Evolutionary conservation across 2,329 filamentous ascomycete species (phyloP).

Genomic region (Ophiocordyceps australis): DNA sequence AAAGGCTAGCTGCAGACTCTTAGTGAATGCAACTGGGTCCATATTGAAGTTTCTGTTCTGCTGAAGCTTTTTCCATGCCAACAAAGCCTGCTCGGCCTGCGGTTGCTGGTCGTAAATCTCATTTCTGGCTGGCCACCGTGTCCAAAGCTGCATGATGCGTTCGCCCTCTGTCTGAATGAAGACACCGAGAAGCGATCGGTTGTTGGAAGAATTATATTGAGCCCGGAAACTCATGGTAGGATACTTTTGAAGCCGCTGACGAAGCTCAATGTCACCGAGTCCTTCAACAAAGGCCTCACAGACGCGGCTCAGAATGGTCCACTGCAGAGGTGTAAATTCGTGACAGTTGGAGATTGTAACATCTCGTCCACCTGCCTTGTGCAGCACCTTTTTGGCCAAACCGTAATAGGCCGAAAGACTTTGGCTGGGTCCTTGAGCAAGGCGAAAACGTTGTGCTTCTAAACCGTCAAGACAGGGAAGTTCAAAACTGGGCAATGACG

Average conservation of each 20-base stretch:
- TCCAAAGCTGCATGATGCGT: conserved; percentile 22
- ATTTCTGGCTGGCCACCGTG: conserved; percentile 7
- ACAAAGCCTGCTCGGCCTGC: conserved; percentile 17
- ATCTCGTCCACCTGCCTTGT: conserved; percentile 29
- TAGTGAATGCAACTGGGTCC: conserved; percentile 31
- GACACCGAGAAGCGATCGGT: conserved; percentile 33
- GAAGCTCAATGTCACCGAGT: conserved; percentile 26
- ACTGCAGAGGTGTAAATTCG: conserved; percentile 24
- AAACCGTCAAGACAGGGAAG: conserved; percentile 4
- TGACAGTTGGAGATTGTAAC: conserved; percentile 25
- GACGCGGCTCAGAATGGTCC: conserved; percentile 29
- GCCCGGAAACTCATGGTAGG: conserved; percentile 24
- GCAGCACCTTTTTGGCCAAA: conserved; percentile 28
- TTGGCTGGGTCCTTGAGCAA: conserved; percentile 23
- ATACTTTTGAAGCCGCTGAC: conserved; percentile 22
- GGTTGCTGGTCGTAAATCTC: conserved; percentile 4
- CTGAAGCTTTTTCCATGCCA: conserved; percentile 26
- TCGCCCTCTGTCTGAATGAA: conserved; percentile 39
- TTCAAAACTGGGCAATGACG: conserved; percentile 5
- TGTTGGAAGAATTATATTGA: conserved; percentile 8
- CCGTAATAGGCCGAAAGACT: conserved; percentile 26
- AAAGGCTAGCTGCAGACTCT: conserved; percentile 27
- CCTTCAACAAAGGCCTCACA: conserved; percentile 35
- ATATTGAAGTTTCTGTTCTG: conserved; percentile 17
- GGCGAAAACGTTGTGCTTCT: conserved; percentile 8